Percentiles rank a stretch among this genome's conserved stretches.
Evolutionary conservation across 208 protist species (phyloP).

Genomic region (Giardia duodenalis): DNA sequence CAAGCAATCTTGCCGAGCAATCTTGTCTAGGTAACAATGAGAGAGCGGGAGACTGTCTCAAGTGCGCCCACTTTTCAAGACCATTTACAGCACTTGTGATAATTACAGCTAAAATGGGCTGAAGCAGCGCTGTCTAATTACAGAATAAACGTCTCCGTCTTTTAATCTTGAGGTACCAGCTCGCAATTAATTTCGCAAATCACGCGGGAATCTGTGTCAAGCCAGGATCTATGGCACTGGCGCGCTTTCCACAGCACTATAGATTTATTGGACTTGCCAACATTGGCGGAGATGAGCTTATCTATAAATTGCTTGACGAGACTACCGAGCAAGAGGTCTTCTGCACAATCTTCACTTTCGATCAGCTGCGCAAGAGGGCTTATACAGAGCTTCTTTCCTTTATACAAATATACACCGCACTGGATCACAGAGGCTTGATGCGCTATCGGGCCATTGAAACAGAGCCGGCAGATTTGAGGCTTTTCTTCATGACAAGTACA

Average conservation of each 20-base stretch:
- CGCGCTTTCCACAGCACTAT: background rate
- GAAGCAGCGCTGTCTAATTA: too few species aligned
- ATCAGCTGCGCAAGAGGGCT: background rate
- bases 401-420: background rate
- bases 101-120: too few species aligned
- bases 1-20: too few species aligned
- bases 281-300: background rate
- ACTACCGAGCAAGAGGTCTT: background rate
- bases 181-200: too few species aligned
- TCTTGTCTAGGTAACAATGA: too few species aligned
- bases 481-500: background rate
- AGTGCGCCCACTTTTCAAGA: too few species aligned
- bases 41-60: too few species aligned
- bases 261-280: background rate
- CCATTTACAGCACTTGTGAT: too few species aligned
- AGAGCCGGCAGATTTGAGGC: background rate
- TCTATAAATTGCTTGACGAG: background rate
- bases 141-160: too few species aligned
- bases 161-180: too few species aligned
- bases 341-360: background rate
- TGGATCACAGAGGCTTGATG: background rate
- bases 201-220: too few species aligned
- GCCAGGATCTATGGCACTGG: background rate
- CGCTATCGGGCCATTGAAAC: background rate
- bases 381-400: background rate